These are phyloP conservation scores for Alternaria ethzedia DNA, from an alignment of 2,329 filamentous ascomycete species.

Conservation along the genomic window DNA sequence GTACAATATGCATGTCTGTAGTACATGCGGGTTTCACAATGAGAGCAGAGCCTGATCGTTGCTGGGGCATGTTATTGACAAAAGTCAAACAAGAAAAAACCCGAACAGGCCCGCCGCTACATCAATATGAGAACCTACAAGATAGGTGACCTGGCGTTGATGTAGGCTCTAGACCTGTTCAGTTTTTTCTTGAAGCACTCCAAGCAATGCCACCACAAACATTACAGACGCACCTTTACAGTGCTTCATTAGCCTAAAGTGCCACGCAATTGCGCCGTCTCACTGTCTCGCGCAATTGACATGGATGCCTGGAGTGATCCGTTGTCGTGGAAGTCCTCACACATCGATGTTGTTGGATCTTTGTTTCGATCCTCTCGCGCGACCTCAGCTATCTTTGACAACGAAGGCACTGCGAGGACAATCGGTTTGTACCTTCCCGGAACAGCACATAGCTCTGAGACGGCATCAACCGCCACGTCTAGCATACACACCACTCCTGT, in stretches of 20 bases:
- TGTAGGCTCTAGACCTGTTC: neutral
- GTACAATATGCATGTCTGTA: neutral
- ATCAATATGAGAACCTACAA: too few relatives aligned
- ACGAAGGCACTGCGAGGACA: neutral
- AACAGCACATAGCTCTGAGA: neutral
- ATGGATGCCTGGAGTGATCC: neutral
- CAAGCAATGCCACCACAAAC: conserved; percentile 1
- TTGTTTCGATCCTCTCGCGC: neutral
- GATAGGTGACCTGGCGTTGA: neutral
- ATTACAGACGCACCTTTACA: neutral
- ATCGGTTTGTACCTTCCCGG: neutral
- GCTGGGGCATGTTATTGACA: neutral
- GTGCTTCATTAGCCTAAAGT: conserved; percentile 10
- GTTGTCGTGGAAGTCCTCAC: conserved; percentile 4
- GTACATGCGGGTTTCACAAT: neutral
- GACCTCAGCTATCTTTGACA: neutral
- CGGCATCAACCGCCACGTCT: neutral
- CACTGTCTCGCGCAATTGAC: neutral
- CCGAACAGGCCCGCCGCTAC: too few relatives aligned
- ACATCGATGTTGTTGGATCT: neutral
- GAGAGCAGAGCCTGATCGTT: neutral
- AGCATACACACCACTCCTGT: neutral
- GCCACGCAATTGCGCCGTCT: conserved; percentile 1
- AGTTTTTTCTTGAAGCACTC: neutral
- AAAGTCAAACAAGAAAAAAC: neutral